Base-by-base conservation (phyloP, 139 green algal genomes). In the Coelastrella sp. region DNA sequence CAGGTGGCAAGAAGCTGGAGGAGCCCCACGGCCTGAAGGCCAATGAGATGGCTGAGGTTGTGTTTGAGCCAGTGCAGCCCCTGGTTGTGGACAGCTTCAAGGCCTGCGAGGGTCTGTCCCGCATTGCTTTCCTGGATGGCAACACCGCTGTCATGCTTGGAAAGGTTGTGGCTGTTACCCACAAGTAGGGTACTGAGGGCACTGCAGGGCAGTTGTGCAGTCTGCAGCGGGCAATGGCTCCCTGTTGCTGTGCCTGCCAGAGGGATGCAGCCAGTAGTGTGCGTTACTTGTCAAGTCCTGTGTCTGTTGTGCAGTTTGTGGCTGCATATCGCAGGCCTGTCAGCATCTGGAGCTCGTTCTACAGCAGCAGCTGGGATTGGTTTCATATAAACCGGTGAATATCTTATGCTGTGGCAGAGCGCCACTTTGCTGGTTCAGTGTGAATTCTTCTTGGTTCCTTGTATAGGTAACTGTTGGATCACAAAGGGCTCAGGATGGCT, bases 111-210 rank as follows among this genome's bases (percentile, higher is more conserved):
- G 97, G 97, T 93, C 96, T 98, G 88, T 97, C 95, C 92, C 97
- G 97, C 94, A 98, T 98, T 92, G 97, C 97, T 60, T 98, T 98
- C 95, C 94, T 98, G 90, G 97, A 98, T 92, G 97, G 97, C 88
- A 98, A 98, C 97, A 98, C 96, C 90, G 97, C 97, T n/a, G 96
- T 98, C 93, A 98, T 98, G 97, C 95, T 98, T 75, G 97, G 97
- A 92, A 98, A 98, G 97, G 95, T 98, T n/a, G 88, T 94, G 73
- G 80, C 92, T 71, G 94, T 95, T 73, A 93, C 80, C 81, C 56
- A 91, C 92, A 98, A 98, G 95, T 97, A 76, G 74, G 23, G 17
- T 14, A 59, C 14, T 8, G 3, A 57, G 59, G 74, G 5, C 59
- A 22, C 14, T 22, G 74, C 74, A 59, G 74, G 8, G 74, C 32